Base-by-base conservation (phyloP, 129 eudicot species). In the Helianthus tuberosus region DNA sequence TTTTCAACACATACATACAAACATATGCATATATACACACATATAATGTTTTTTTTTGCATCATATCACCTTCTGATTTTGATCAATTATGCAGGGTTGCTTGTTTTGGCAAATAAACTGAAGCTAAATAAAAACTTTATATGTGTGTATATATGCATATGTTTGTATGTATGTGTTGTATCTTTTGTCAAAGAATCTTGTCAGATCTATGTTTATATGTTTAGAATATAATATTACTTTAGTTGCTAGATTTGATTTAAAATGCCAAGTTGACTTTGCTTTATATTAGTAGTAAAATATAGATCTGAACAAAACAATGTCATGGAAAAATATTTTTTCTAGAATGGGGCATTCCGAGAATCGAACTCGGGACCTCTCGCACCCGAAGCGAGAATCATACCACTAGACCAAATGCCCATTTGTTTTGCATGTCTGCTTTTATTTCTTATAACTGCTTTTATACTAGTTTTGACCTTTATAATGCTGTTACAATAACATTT, bases 321-420 rank as follows among this genome's bases (percentile, higher is more conserved):
- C 64, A 11, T 43, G 47, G 8, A 8, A 23, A 55, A 10, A 8
- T 43, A 43, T 43, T 43, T 43, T 43, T 8, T 6, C 10, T 43
- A 43, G 2, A 43, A 8, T 1, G 92, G 90, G 96, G 96, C 96
- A 83, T 87, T 90, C 91, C 87, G 93, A 75, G 93, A 85, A 87
- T 85, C 86, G 88, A 90, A 85, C 91, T 90, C 88, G 85, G 88
- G 89, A 86, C 89, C 94, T 91, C 97, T 85, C 86, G 89, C 89
- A 88, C 91, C 91, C 86, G 35, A 85, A 84, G 88, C 86, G 89
- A 91, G 88, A 85, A 91, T 88, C 94, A 88, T 91, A 88, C 89
- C 89, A 86, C 92, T 82, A 84, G 88, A 86, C 94, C 96, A 91
- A 91, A 88, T 81, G 96, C 92, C 97, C 69, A 43, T 43, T 43